Conservation (phyloP, 164 flowering plant species). For the Annona squamosa region DNA sequence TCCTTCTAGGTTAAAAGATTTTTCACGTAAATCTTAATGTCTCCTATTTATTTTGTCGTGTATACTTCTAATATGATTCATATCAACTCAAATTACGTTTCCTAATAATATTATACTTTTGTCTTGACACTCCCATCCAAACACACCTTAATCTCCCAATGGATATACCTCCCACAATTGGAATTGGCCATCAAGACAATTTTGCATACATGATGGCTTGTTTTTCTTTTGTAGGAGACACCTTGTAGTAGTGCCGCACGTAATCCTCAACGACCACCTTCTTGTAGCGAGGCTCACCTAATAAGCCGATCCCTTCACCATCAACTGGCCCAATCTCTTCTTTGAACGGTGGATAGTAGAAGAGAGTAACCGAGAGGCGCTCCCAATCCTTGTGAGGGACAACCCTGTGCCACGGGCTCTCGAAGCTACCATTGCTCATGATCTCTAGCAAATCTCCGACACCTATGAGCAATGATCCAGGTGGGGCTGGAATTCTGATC, state of each 20-base stretch:
- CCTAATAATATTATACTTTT: no score
- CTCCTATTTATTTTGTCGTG: no score
- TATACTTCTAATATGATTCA: no score
- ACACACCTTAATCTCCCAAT: no score
- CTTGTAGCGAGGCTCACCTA: not conserved
- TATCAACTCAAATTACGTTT: no score
- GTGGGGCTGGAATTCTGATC: not conserved
- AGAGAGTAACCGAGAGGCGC: not conserved
- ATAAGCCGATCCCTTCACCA: not conserved
- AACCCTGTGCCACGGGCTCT: not conserved
- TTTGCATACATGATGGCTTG: constrained; percentile 4
- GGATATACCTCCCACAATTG: no score
- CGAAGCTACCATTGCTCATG: constrained; percentile 2
- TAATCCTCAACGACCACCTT: constrained; percentile 1
- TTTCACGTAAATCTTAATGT: no score
- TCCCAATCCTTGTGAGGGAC: not conserved
- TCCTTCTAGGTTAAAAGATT: no score
- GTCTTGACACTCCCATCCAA: no score
- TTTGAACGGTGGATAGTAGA: not conserved
- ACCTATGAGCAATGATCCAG: not conserved
- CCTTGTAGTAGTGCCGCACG: not conserved
- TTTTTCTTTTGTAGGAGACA: not conserved
- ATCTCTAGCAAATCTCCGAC: constrained; percentile 1
- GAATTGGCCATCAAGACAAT: not conserved
- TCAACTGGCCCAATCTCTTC: not conserved